Conservation (phyloP, 73 alveolate genomes). For the Breviolum minutum region DNA sequence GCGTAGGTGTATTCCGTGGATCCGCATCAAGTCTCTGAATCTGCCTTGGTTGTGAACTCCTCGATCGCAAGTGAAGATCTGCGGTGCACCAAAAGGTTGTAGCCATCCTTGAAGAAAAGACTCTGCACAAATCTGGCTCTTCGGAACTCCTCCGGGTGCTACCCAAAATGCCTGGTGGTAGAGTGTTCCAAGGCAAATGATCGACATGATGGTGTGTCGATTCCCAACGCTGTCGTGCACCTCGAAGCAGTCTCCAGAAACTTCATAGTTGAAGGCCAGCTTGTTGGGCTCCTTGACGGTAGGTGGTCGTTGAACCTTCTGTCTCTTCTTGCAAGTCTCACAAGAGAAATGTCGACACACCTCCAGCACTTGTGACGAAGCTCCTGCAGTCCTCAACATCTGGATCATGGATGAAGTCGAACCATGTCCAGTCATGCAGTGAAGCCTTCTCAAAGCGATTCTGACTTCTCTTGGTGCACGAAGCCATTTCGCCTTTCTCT, state of each 20-base stretch:
- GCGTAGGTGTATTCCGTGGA: neutral
- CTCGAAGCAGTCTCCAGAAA: neutral
- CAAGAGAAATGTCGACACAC: neutral
- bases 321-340: neutral
- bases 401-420: neutral
- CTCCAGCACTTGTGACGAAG: neutral
- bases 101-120: neutral
- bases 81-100: neutral
- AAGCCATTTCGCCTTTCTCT: neutral
- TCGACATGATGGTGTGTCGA: neutral
- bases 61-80: neutral
- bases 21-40: neutral
- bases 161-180: neutral
- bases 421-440: neutral
- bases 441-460: neutral
- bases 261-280: neutral
- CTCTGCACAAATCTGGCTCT: neutral
- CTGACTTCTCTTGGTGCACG: neutral
- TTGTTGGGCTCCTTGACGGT: neutral
- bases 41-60: neutral
- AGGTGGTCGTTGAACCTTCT: neutral
- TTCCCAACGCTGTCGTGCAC: neutral
- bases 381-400: neutral
- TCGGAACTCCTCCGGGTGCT: constrained; percentile 5
- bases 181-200: neutral